Conservation (phyloP, 169 alveolate species). For the Plasmodium berghei region DNA sequence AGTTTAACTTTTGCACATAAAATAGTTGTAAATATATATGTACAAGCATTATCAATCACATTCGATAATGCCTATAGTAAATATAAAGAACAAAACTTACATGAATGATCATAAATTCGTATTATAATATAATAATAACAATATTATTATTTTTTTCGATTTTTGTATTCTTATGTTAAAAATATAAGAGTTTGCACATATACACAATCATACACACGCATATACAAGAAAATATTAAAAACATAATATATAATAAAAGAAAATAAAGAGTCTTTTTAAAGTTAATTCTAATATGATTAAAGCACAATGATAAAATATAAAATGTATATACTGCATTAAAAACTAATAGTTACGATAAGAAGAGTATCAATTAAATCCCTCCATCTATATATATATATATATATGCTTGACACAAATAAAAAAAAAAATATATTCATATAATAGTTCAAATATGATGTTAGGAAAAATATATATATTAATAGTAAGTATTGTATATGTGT, state of each 20-base stretch:
- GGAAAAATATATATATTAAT: no score
- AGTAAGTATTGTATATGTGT: background rate
- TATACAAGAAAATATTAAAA: background rate
- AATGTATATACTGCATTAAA: conserved; percentile 8
- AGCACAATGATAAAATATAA: conserved; percentile 15
- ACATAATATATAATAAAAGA: background rate
- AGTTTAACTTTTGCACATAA: background rate
- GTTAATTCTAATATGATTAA: conserved; percentile 5
- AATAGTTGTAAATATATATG: background rate
- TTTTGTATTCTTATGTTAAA: background rate
- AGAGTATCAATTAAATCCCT: background rate
- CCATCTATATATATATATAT: background rate
- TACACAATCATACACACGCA: conserved; percentile 1
- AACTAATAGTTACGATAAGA: conserved; percentile 17
- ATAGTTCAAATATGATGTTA: no score
- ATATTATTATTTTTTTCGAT: background rate
- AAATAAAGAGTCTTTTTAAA: background rate
- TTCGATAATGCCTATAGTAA: background rate
- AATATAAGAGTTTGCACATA: background rate
- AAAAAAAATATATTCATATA: no score
- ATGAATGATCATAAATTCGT: background rate
- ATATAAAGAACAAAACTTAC: background rate
- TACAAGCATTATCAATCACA: background rate
- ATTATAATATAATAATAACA: background rate
- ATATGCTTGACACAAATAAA: conserved; percentile 18